Evolutionary conservation across 2,329 filamentous ascomycete species (phyloP).

Genomic region (Monosporascus sp.): DNA sequence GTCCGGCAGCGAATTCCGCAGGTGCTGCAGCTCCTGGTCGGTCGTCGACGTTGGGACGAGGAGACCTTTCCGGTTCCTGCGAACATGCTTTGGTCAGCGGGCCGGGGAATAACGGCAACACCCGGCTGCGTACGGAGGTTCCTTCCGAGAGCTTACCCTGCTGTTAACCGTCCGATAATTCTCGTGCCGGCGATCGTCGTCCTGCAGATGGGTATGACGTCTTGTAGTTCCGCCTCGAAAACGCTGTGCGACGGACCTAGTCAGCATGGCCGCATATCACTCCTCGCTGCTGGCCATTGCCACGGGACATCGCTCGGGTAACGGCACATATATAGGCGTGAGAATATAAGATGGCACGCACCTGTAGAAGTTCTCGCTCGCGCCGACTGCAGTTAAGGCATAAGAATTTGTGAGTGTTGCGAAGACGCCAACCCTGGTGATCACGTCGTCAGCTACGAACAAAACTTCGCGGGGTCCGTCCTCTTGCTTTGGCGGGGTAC

Average conservation of each 20-base stretch:
- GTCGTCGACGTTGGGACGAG: slow-evolving; percentile 94
- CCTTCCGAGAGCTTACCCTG: slow-evolving; percentile 57
- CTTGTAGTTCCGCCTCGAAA: slow-evolving; percentile 96
- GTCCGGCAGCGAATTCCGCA: slow-evolving; percentile 92
- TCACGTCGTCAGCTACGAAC: slow-evolving; percentile 9
- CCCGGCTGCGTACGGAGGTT: neutral
- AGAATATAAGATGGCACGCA: slow-evolving; percentile 27
- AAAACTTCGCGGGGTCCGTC: slow-evolving; percentile 14
- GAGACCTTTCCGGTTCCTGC: slow-evolving; percentile 89
- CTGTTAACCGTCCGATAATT: slow-evolving; percentile 92
- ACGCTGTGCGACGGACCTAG: slow-evolving; percentile 48
- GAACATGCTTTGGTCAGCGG: slow-evolving; percentile 4
- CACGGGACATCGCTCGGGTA: too few species aligned
- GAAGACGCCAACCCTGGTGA: slow-evolving; percentile 84
- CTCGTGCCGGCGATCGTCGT: slow-evolving; percentile 94
- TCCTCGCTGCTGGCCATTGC: too few species aligned
- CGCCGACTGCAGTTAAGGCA: slow-evolving; percentile 87
- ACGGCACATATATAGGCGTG: too few species aligned
- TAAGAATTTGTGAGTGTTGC: slow-evolving; percentile 95
- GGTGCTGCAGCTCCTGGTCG: slow-evolving; percentile 95
- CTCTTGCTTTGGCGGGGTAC: slow-evolving; percentile 1
- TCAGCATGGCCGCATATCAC: slow-evolving; percentile 2
- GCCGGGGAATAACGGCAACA: neutral
- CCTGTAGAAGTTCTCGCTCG: slow-evolving; percentile 98
- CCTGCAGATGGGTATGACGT: slow-evolving; percentile 94